Evolutionary conservation across 768 basidiomycete species (phyloP).

Genomic region (Naganishia onofrii): DNA sequence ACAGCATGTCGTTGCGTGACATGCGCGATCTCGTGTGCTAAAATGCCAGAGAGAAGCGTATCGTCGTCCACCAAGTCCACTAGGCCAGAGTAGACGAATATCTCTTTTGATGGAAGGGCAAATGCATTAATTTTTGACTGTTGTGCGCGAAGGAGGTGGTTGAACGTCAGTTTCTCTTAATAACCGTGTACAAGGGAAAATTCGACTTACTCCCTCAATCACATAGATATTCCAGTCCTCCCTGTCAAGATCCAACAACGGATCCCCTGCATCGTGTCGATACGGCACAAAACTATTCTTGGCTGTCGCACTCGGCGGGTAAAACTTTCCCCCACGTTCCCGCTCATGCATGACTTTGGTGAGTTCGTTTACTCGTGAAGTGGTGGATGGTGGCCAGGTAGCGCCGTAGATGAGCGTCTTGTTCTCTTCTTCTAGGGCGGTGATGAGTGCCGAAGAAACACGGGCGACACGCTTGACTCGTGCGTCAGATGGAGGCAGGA

Average conservation of each 20-base stretch:
- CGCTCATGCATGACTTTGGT: conserved; percentile 44
- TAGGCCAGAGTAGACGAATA: conserved; percentile 56
- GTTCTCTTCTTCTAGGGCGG: conserved; percentile 52
- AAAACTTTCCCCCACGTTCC: conserved; percentile 34
- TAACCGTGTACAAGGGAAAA: background rate
- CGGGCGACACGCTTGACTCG: conserved; percentile 49
- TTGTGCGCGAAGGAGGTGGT: background rate
- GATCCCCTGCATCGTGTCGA: conserved; percentile 52
- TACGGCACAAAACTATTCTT: conserved; percentile 51
- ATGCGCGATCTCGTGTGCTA: conserved; percentile 55
- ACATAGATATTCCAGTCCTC: conserved; percentile 56
- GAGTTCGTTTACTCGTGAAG: conserved; percentile 28
- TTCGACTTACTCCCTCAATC: conserved; percentile 51
- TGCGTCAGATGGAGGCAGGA: conserved; percentile 51
- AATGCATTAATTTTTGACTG: conserved; percentile 55
- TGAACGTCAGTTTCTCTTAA: background rate
- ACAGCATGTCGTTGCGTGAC: conserved; percentile 55
- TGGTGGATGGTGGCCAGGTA: conserved; percentile 44
- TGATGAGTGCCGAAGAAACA: conserved; percentile 52
- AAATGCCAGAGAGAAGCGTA: conserved; percentile 54
- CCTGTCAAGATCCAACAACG: conserved; percentile 51
- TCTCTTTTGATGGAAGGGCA: conserved; percentile 54
- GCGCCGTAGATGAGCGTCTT: conserved; percentile 47
- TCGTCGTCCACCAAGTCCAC: conserved; percentile 55
- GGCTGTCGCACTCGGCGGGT: conserved; percentile 42